Evolutionary conservation across 441 rosid genomes (phyloP).

Genomic region (Arabidopsis lyrata): DNA sequence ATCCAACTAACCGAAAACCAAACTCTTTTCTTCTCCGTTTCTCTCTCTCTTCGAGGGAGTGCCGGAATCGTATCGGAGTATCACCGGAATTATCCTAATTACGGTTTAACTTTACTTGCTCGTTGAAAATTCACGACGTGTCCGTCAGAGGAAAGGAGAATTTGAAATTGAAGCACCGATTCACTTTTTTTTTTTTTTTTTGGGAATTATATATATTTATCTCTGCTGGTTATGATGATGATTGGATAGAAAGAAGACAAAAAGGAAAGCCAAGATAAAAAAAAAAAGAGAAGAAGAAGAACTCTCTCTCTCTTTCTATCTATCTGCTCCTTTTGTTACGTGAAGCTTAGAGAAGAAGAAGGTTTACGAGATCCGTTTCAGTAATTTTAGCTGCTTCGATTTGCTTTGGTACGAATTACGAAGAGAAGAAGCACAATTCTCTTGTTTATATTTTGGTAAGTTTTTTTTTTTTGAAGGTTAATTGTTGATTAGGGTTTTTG

Average conservation of each 20-base stretch:
- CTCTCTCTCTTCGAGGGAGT: slow-evolving; percentile 40
- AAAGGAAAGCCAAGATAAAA: slow-evolving; percentile 16
- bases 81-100: slow-evolving; percentile 48
- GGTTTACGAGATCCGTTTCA: slow-evolving; percentile 53
- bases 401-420: slow-evolving; percentile 21
- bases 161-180: slow-evolving; percentile 18
- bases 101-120: slow-evolving; percentile 13
- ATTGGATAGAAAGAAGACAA: slow-evolving; percentile 47
- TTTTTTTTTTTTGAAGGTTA: slow-evolving; percentile 28
- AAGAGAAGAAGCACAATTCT: slow-evolving; percentile 39
- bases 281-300: slow-evolving; percentile 15
- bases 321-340: slow-evolving; percentile 49
- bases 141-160: slow-evolving; percentile 23
- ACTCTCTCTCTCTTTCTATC: slow-evolving; percentile 24
- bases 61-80: slow-evolving; percentile 49
- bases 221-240: slow-evolving; percentile 41
- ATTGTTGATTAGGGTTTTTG: slow-evolving; percentile 37
- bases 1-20: slow-evolving; percentile 33
- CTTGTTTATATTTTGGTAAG: slow-evolving; percentile 46
- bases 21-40: slow-evolving; percentile 24
- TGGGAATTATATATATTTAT: slow-evolving; percentile 9
- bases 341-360: slow-evolving; percentile 52
- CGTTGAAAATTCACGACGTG: slow-evolving; percentile 14
- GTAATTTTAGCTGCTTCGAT: slow-evolving; percentile 34
- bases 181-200: slow-evolving; percentile 19